Percentiles rank a stretch among this genome's conserved stretches.
These are phyloP conservation scores for Elsinoe australis DNA, from an alignment of 2,329 filamentous ascomycete species.

Conservation along the genomic window DNA sequence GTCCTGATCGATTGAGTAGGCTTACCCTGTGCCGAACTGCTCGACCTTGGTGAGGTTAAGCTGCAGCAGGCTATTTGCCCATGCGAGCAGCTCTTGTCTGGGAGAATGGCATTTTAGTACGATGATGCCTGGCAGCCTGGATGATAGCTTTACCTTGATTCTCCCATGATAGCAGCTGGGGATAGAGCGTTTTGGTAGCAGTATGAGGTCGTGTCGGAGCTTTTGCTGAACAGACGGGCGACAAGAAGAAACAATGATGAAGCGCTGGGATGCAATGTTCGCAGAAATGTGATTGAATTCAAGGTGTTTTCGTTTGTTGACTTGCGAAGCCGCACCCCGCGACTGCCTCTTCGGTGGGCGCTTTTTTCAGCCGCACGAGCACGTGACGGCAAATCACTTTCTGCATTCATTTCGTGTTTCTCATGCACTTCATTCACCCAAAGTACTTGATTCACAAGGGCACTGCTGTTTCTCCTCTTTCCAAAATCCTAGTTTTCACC, in stretches of 20 bases:
- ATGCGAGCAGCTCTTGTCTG: conserved; percentile 92
- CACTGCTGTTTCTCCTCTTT: too few species aligned
- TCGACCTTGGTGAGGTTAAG: conserved; percentile 98
- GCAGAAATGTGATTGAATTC: not conserved
- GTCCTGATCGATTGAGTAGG: conserved; percentile 16
- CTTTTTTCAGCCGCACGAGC: conserved; percentile 10
- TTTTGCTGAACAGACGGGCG: too few species aligned
- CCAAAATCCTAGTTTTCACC: too few species aligned
- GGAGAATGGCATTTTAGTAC: conserved; percentile 14
- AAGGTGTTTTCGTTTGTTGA: conserved; percentile 15
- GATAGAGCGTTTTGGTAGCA: too few species aligned
- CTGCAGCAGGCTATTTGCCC: conserved; percentile 96
- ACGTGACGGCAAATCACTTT: not conserved
- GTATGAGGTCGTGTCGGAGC: too few species aligned
- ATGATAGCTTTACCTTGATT: conserved; percentile 21
- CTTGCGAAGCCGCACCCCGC: not conserved
- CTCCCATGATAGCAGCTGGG: conserved; percentile 20
- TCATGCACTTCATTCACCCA: too few species aligned
- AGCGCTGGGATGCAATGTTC: not conserved
- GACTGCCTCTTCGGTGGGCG: not conserved
- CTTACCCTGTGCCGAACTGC: conserved; percentile 96
- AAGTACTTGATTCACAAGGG: too few species aligned
- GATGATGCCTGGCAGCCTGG: conserved; percentile 1
- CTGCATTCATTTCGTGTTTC: not conserved
- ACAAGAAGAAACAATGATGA: not conserved